Evolutionary conservation across 2,329 filamentous ascomycete species (phyloP).

Genomic region (Exutisphaerella laricina): DNA sequence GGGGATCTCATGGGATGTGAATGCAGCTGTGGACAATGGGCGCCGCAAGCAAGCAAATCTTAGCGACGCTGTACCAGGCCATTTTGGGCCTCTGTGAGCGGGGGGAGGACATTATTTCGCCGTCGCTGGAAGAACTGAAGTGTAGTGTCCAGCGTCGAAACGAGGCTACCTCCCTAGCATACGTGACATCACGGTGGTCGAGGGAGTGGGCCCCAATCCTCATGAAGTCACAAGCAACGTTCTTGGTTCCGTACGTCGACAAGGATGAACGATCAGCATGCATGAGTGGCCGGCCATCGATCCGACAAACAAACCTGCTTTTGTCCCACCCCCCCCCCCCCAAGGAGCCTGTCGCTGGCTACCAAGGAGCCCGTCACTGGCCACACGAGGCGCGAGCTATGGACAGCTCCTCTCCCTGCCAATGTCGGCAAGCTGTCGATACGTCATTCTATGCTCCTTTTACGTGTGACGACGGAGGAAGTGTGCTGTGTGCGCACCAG

Average conservation of each 20-base stretch:
- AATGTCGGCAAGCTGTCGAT: conserved; percentile 9
- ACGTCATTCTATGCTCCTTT: conserved; percentile 16
- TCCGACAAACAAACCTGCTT: conserved; percentile 20
- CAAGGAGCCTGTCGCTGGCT: too few relatives aligned
- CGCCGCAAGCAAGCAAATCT: too few relatives aligned
- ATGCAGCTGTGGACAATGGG: too few relatives aligned
- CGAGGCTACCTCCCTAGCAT: not conserved
- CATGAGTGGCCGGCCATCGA: conserved; percentile 13
- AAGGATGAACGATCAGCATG: conserved; percentile 8
- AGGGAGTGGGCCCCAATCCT: conserved; percentile 1
- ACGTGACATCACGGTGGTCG: conserved; percentile 7
- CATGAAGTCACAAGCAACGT: conserved; percentile 15
- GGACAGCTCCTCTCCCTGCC: conserved; percentile 9
- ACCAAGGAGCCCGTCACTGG: conserved; percentile 17
- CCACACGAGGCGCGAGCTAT: conserved; percentile 28
- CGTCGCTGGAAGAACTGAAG: too few relatives aligned
- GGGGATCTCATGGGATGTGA: too few relatives aligned
- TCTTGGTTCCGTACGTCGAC: conserved; percentile 5
- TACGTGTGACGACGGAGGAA: not conserved
- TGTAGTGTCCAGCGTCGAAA: not conserved
- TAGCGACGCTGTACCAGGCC: too few relatives aligned
- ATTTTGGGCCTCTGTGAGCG: too few relatives aligned
- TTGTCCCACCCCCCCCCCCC: too few relatives aligned
- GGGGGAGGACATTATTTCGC: too few relatives aligned
- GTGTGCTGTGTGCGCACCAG: conserved; percentile 5